Base-by-base conservation (phyloP, 2,329 filamentous ascomycete species). In the Delphinella strobiligena region DNA sequence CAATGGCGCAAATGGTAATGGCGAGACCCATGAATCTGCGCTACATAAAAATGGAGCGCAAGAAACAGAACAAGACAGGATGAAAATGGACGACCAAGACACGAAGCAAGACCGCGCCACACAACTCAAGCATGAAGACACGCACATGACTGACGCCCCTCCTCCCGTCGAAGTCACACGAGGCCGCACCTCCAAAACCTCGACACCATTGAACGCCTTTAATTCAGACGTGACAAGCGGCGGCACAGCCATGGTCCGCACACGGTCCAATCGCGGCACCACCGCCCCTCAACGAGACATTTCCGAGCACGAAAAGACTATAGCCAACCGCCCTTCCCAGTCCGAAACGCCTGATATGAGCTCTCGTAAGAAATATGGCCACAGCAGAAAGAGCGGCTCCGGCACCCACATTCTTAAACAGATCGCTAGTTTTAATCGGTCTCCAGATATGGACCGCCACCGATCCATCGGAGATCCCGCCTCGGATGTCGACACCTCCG, bases 121-220 rank as follows among this genome's bases (percentile, higher is more conserved):
- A 50, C 33, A 57, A 30, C 53, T 69, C 36, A 68, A 69, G 49
- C 54, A 56, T 22, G 73, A 80, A 38, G 68, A 75, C 32, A 45
- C 57, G 4, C 69, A 52, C 15, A 44, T 54, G 42, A 45, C 58
- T 34, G 42, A 52, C 40, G 19, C 42, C 38, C 42, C 30, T 43
- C 36, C 33, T 33, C 32, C 38, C 34, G 12, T 54, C 50, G 17
- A 50, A 47, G 19, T 16, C 52, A 51, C 43, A 51, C 57, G 57
- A 32, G 62, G 64, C 12, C 57, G 64, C 27, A 52, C 56, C 4
- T 68, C 64, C 4, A 70, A 70, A 44, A 66, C 61, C 7, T 61
- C 61, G 4, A 72, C 68, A 10, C 68, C 68, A 4, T 54, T 67
- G 19, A 58, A 55, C 2, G 58, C 22, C 22, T 7, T 27, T n/a